Base-by-base conservation (phyloP, 768 basidiomycete genomes). In the Xerocomellus chrysenteron region DNA sequence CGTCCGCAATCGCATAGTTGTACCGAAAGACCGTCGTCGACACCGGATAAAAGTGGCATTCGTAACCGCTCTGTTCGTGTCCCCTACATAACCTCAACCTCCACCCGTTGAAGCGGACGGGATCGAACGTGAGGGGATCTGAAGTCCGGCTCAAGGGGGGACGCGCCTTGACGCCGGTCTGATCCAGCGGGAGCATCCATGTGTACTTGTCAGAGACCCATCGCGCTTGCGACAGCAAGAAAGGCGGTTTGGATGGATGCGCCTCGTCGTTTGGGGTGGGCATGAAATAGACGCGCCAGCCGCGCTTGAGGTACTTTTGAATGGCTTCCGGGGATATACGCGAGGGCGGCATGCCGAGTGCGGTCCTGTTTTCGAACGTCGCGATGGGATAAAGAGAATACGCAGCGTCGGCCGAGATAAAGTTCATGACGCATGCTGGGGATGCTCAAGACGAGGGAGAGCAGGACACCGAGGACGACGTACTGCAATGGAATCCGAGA, bases 401-500 rank as follows among this genome's bases (percentile, higher is more conserved):
- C 0, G 78, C 80, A 0, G 64, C 64, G 6, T 75, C 65, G 59
- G 72, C 73, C 0, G 75, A 68, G 55, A 81, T 77, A 1, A 79
- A 53, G 54, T 81, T 81, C 60, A 62, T 61, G 19, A 61, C 60
- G 5, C 50, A 57, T 19, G 55, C 60, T 60, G n/a, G 19, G 24
- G 3, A 13, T 7, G 28, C 11, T 10, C 11, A 10, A 32, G 32
- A 1, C 11, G 2, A 10, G 10, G 11, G 32, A 32, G 32, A 32
- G 32, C 32, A 32, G 51, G 19, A 41, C 21, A 40, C 5, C 16
- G 28, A 19, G 17, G 13, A 30, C 0, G 13, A 67, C 79, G 28
- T 40, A 82, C 81, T 80, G 0, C 76, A 78, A 53, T 82, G 82
- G 51, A 81, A 82, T 8, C 61, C 60, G 2, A 82, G 52, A n/a